These are phyloP conservation scores for Mucor indicus DNA, from an alignment of 371 early-diverging fungal species.

Conservation along the genomic window DNA sequence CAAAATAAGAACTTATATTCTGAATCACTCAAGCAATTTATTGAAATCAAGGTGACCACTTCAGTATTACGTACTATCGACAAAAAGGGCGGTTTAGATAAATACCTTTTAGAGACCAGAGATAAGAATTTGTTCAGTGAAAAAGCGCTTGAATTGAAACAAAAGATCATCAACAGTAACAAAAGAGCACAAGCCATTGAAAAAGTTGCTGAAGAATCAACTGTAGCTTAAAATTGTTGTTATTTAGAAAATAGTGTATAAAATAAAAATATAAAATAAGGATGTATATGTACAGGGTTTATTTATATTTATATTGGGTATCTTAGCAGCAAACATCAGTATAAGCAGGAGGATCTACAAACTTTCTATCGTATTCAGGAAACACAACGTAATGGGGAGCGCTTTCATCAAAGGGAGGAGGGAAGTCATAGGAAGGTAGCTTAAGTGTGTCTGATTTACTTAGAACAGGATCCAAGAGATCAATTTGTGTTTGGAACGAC, in stretches of 20 bases:
- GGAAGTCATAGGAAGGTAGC: slow-evolving; percentile 13
- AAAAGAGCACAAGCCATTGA: too few relatives aligned
- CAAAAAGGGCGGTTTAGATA: slow-evolving; percentile 85
- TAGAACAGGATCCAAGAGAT: slow-evolving; percentile 7
- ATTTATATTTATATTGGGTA: too few relatives aligned
- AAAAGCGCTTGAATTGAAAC: slow-evolving; percentile 38
- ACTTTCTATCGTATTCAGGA: too few relatives aligned
- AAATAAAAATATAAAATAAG: too few relatives aligned
- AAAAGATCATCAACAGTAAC: slow-evolving; percentile 13
- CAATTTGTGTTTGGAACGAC: slow-evolving; percentile 12
- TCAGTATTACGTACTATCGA: slow-evolving; percentile 77
- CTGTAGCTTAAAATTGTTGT: too few relatives aligned
- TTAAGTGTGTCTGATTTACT: slow-evolving; percentile 7
- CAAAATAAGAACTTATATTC: slow-evolving; percentile 72
- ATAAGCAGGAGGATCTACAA: too few relatives aligned
- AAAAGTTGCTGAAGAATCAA: too few relatives aligned
- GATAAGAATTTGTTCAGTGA: slow-evolving; percentile 62
- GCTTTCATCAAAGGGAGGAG: slow-evolving; percentile 20
- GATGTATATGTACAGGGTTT: too few relatives aligned
- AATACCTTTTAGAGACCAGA: slow-evolving; percentile 69
- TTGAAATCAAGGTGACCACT: slow-evolving; percentile 68
- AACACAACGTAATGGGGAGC: too few relatives aligned
- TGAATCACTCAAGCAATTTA: slow-evolving; percentile 53
- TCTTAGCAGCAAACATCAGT: too few relatives aligned
- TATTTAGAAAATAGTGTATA: too few relatives aligned